phyloP scores from a whole-genome alignment of 305 asterid genomes.

The Fraxinus angustifolia region DNA sequence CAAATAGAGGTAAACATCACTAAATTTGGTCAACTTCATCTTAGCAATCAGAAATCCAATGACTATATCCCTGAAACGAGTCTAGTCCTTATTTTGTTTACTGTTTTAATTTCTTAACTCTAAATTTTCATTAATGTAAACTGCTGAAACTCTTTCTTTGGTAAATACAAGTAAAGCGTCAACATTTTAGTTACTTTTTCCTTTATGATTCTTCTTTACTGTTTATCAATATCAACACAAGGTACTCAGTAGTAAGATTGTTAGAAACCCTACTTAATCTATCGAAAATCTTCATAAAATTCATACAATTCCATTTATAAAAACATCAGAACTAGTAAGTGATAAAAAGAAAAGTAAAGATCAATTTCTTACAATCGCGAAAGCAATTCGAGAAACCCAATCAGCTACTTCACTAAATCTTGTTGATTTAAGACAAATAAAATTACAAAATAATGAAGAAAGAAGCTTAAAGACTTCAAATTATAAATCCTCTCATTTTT shows the following conservation, averaged over 20 bases:
- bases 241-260: not conserved
- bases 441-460: not conserved
- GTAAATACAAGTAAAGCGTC: not conserved
- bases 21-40: slow-evolving; percentile 7
- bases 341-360: not conserved
- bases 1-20: not conserved
- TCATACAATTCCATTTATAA: not conserved
- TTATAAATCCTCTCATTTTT: not conserved
- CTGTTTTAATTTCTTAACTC: not conserved
- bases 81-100: not conserved
- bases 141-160: not conserved
- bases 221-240: not conserved
- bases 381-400: not conserved
- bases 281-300: not conserved
- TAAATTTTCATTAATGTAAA: too few relatives aligned
- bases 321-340: not conserved
- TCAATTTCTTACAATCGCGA: not conserved
- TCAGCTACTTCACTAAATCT: not conserved
- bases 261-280: slow-evolving; percentile 1
- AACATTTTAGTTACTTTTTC: not conserved
- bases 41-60: not conserved
- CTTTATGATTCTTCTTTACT: not conserved
- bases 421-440: not conserved
- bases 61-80: not conserved
- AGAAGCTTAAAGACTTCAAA: not conserved